Conservation (phyloP, 805 yeast species). For the Wickerhamiella domercqiae region DNA sequence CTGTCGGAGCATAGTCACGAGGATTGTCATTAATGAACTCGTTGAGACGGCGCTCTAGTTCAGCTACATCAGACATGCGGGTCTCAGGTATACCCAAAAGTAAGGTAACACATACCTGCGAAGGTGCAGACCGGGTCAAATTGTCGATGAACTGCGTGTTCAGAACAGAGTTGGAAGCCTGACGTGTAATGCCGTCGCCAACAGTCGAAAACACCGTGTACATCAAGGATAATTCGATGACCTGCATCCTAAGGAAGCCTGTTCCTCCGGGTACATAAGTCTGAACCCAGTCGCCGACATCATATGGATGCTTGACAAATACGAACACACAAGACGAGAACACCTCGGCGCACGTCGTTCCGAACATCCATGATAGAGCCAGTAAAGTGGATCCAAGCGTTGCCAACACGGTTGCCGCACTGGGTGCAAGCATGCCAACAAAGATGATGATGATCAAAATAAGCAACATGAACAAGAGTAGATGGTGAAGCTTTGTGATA, state of each 20-base stretch:
- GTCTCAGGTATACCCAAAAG: conserved; percentile 26
- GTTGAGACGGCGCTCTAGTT: conserved; percentile 18
- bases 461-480: conserved; percentile 22
- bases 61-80: conserved; percentile 22
- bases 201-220: conserved; percentile 23
- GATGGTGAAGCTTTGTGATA: conserved; percentile 25
- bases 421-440: conserved; percentile 29
- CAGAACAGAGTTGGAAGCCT: conserved; percentile 26
- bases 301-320: conserved; percentile 30
- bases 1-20: conserved; percentile 24
- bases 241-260: conserved; percentile 19
- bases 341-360: conserved; percentile 26
- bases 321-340: conserved; percentile 26
- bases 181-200: conserved; percentile 21
- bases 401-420: conserved; percentile 27
- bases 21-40: conserved; percentile 22
- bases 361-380: conserved; percentile 27
- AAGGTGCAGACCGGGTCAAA: conserved; percentile 23
- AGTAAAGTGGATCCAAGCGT: conserved; percentile 28
- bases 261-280: conserved; percentile 17
- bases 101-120: conserved; percentile 17
- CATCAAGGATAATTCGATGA: conserved; percentile 23
- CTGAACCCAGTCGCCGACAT: conserved; percentile 27
- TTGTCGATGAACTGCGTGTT: conserved; percentile 27
- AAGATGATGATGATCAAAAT: conserved; percentile 25